These are phyloP conservation scores for Salix caprea DNA, from an alignment of 345 rosid genomes.

Conservation along the genomic window DNA sequence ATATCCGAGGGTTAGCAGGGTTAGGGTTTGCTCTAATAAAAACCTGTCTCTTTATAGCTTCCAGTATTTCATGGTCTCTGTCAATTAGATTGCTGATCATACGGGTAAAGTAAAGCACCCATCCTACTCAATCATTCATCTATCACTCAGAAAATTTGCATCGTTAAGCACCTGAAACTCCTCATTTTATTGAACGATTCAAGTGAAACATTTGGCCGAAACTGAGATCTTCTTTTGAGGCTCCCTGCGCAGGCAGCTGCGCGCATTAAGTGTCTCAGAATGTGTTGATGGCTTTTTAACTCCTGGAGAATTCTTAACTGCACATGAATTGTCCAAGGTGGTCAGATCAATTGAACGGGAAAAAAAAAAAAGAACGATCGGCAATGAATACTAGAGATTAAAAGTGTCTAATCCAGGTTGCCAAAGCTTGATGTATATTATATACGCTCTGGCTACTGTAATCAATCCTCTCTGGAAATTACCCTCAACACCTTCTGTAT, in stretches of 20 bases:
- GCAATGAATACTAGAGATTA: neutral
- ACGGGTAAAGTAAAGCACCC: neutral
- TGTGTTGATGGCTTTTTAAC: neutral
- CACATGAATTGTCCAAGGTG: slow-evolving; percentile 4
- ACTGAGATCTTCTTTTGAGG: neutral
- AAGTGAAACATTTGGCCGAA: neutral
- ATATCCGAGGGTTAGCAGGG: slow-evolving; percentile 22
- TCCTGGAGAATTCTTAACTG: neutral
- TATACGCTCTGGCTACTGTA: neutral
- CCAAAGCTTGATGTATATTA: neutral
- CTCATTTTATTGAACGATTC: neutral
- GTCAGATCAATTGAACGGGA: neutral
- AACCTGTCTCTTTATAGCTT: neutral
- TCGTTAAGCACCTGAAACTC: slow-evolving; percentile 10
- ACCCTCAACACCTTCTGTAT: neutral
- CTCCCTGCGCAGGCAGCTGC: neutral
- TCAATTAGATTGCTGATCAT: neutral
- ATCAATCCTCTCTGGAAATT: neutral
- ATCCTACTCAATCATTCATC: neutral
- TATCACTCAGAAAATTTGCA: neutral
- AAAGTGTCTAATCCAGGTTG: neutral
- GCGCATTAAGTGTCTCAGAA: neutral
- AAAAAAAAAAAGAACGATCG: neutral
- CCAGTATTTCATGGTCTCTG: neutral
- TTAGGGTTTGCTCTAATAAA: neutral